Evolutionary conservation across 2,329 filamentous ascomycete species (phyloP).

Genomic region (Fusarium protoensiforme): DNA sequence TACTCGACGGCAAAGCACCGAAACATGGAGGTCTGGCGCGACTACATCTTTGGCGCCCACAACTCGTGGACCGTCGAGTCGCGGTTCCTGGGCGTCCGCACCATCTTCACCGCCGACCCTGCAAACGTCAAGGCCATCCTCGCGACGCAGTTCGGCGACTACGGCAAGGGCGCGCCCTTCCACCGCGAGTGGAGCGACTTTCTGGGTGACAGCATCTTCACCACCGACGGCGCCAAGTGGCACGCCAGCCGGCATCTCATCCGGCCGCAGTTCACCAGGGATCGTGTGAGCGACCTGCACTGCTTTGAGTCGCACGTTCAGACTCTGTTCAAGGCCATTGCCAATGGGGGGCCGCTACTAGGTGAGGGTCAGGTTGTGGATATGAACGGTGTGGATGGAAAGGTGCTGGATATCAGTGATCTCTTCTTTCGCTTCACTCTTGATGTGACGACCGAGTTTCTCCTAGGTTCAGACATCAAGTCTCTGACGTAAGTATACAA

Average conservation of each 20-base stretch:
- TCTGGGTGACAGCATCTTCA: slow-evolving; percentile 80
- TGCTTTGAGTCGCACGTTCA: slow-evolving; percentile 84
- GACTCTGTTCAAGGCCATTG: slow-evolving; percentile 76
- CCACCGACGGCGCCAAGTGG: slow-evolving; percentile 83
- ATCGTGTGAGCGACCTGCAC: slow-evolving; percentile 83
- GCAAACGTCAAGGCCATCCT: slow-evolving; percentile 93
- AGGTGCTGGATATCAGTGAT: slow-evolving; percentile 75
- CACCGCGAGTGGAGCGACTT: slow-evolving; percentile 80
- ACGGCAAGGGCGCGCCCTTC: slow-evolving; percentile 82
- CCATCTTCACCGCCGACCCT: slow-evolving; percentile 82
- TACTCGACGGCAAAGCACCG: slow-evolving; percentile 61
- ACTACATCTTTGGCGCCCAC: slow-evolving; percentile 57
- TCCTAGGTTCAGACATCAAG: slow-evolving; percentile 81
- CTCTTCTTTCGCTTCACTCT: slow-evolving; percentile 88
- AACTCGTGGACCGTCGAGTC: slow-evolving; percentile 69
- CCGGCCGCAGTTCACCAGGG: slow-evolving; percentile 86
- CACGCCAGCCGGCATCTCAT: slow-evolving; percentile 84
- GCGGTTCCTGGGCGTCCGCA: slow-evolving; percentile 64
- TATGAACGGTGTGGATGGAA: slow-evolving; percentile 68
- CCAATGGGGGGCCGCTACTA: slow-evolving; percentile 66
- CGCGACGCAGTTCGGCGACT: slow-evolving; percentile 87
- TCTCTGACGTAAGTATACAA: slow-evolving; percentile 61
- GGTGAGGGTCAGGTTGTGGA: slow-evolving; percentile 74
- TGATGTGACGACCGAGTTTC: slow-evolving; percentile 87
- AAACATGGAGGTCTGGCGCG: slow-evolving; percentile 71